phyloP scores from a whole-genome alignment of 495 filamentous ascomycete genomes.

The Lichina pygmaea region DNA sequence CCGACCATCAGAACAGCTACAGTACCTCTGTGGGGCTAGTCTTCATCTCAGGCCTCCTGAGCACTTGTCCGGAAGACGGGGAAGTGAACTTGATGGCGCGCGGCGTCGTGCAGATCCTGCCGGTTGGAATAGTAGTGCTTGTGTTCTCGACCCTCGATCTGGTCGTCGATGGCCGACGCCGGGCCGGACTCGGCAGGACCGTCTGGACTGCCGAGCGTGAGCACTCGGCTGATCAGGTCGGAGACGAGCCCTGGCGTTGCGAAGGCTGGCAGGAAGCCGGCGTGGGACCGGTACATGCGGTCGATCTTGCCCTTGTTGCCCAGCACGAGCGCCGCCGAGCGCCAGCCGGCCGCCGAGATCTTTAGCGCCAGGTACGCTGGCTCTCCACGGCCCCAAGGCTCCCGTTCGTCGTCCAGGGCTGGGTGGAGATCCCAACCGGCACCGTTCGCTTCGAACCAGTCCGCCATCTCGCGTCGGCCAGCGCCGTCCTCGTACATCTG shows the following conservation, averaged over 20 bases:
- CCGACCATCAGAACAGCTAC: no score
- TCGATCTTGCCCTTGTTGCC: constrained; percentile 10
- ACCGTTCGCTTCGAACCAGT: constrained; percentile 16
- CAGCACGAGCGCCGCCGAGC: constrained; percentile 14
- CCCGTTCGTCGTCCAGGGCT: not conserved
- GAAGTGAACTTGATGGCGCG: not conserved
- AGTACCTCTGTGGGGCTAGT: no score
- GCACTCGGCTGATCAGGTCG: not conserved
- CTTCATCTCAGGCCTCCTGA: no score
- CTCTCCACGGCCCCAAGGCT: not conserved
- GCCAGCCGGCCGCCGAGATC: constrained; percentile 15
- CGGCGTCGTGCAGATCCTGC: not conserved
- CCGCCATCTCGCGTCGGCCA: constrained; percentile 14
- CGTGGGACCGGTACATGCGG: not conserved
- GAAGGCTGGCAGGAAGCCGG: not conserved
- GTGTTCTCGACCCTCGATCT: not conserved
- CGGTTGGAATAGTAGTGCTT: not conserved
- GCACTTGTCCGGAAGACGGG: not conserved
- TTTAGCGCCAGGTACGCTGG: constrained; percentile 14
- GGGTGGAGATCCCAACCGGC: constrained; percentile 12
- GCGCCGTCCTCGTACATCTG: constrained; percentile 3
- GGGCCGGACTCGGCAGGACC: not conserved
- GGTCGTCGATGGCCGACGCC: not conserved
- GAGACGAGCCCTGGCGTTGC: not conserved
- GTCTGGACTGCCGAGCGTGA: not conserved